Evolutionary conservation across 2,329 filamentous ascomycete genomes (phyloP).

Genomic region (Colletotrichum echinochloae): DNA sequence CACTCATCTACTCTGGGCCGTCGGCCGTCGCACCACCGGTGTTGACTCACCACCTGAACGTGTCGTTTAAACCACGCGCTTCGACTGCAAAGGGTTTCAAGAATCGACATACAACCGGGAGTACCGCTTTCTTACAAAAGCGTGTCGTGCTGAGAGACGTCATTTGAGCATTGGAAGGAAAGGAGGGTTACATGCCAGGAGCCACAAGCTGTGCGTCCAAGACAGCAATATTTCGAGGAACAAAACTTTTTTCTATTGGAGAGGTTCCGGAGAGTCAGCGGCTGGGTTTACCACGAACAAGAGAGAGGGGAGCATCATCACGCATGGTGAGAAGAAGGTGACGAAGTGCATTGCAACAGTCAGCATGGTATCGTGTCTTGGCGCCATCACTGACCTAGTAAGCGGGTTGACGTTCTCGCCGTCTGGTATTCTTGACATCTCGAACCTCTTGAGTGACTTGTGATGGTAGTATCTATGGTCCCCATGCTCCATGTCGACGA

Average conservation of each 20-base stretch:
- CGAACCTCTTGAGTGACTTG: background rate
- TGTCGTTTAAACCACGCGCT: too few relatives aligned
- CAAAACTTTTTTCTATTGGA: accelerated
- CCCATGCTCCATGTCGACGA: background rate
- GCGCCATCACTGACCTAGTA: too few relatives aligned
- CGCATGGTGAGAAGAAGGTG: background rate
- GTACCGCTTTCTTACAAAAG: background rate
- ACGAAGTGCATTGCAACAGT: background rate
- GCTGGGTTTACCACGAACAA: background rate
- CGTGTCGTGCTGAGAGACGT: background rate
- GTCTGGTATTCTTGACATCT: background rate
- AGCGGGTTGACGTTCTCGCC: background rate
- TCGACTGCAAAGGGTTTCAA: too few relatives aligned
- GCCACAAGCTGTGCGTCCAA: background rate
- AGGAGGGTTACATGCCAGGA: background rate
- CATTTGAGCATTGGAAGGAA: background rate
- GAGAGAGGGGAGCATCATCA: background rate
- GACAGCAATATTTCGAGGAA: background rate
- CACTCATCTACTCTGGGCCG: background rate
- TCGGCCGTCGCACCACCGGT: too few relatives aligned
- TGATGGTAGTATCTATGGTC: background rate
- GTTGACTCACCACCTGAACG: too few relatives aligned
- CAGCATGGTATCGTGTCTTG: background rate
- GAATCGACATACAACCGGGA: background rate
- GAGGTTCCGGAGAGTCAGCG: background rate